Base-by-base conservation (phyloP, 345 rosid genomes). In the Heritiera fomes region DNA sequence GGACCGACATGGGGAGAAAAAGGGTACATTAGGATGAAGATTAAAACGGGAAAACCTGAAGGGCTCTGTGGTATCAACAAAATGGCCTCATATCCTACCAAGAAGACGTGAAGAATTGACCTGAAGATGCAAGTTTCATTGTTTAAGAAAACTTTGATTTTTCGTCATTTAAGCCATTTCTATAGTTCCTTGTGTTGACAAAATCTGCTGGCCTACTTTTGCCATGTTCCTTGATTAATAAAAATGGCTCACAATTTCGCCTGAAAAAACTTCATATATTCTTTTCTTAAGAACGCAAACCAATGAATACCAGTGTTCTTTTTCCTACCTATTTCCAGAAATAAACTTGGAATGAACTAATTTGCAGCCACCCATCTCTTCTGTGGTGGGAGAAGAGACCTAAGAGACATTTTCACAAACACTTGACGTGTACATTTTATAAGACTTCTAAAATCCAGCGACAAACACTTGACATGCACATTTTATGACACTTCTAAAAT, bases 1-100 rank as follows among this genome's bases (percentile, higher is more conserved):
- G 98, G 97, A 59, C 47, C 86, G 7, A 87, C 81, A 47, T 91
- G 98, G 97, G 98, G 97, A 73, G 97, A 89, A 80, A 89, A 87
- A 65, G 98, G 98, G 13, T 93, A 80, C 83, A 90, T 90, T 34
- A 84, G 95, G 78, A 83, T 93, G 94, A 89, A 86, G 91, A 88
- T 95, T 78, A 93, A 89, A 83, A 87, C 92, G 6, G 95, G 95
- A 8, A 93, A 91, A 79, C 84, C 89, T 5, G 89, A 90, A 72
- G 98, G 98, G 2, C 78, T 89, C 0, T 92, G 97, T 79, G 97
- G 97, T 10, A 89, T 93, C 83, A 90, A 95, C 89, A 91, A 90
- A 82, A 91, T 95, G 95, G 90, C 92, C 69, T 95, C 98, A 17
- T 92, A 88, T 79, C 98, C 95, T 1, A 90, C 83, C 71, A 94